These are phyloP conservation scores for Aphanocladium album DNA, from an alignment of 2,329 filamentous ascomycete species.

Conservation along the genomic window DNA sequence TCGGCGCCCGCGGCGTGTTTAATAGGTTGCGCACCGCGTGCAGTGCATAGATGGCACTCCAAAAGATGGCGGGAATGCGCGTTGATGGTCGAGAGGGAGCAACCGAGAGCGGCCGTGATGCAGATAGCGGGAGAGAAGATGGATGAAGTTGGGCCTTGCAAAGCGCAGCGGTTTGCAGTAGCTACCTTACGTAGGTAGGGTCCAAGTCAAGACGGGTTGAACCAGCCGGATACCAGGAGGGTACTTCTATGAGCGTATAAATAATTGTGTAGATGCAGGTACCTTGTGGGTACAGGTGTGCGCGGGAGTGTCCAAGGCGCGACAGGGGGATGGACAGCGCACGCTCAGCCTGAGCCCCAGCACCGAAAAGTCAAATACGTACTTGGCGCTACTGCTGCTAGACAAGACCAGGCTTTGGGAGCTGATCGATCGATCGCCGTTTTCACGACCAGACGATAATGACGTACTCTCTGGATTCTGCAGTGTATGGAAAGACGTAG, in stretches of 20 bases:
- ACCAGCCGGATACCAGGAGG: not conserved
- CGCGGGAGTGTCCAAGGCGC: not conserved
- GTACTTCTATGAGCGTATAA: not conserved
- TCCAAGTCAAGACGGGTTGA: not conserved
- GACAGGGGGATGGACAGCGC: not conserved
- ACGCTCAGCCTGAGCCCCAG: not conserved
- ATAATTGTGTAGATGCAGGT: not conserved
- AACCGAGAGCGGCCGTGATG: not conserved
- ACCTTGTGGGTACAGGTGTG: not conserved
- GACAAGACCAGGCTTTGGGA: not conserved
- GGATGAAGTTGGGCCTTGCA: slow-evolving; percentile 1
- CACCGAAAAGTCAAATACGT: not conserved
- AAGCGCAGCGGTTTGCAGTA: not conserved
- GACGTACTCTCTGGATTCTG: not conserved
- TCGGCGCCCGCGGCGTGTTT: not conserved
- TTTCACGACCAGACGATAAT: not conserved
- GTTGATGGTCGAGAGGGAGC: not conserved
- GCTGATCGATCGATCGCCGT: not conserved
- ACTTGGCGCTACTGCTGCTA: not conserved
- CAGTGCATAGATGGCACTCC: not conserved
- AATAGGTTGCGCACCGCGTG: not conserved
- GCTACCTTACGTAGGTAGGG: not conserved
- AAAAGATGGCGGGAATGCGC: not conserved
- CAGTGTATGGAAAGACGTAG: not conserved
- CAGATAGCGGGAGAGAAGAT: not conserved